Evolutionary conservation across 805 yeast species (phyloP).

Genomic region (Cyberlindnera lachancei): DNA sequence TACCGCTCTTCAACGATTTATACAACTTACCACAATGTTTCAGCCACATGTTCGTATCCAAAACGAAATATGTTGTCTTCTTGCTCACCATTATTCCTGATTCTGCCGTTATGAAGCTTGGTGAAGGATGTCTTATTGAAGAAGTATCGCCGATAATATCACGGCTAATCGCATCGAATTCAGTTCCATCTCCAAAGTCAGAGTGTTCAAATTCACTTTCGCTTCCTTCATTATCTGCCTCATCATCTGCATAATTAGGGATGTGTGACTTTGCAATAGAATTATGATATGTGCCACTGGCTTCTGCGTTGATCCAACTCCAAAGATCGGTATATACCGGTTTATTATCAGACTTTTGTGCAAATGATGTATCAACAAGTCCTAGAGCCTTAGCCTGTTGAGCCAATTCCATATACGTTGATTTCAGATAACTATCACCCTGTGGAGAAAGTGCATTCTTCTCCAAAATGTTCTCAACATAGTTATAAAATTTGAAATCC

Average conservation of each 20-base stretch:
- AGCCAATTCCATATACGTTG: constrained; percentile 8
- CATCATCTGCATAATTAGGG: constrained; percentile 7
- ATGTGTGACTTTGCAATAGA: not conserved
- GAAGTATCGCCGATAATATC: constrained; percentile 2
- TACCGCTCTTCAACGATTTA: constrained; percentile 55
- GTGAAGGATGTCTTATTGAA: constrained; percentile 1
- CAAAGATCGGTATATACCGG: constrained; percentile 3
- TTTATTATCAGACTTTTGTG: constrained; percentile 3
- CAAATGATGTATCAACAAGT: constrained; percentile 9
- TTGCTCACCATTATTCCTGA: constrained; percentile 11
- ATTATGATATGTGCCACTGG: not conserved
- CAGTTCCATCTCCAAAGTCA: constrained; percentile 3
- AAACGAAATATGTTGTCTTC: constrained; percentile 25
- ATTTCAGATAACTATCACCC: constrained; percentile 6
- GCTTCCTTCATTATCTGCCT: constrained; percentile 8
- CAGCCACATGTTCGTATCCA: constrained; percentile 77
- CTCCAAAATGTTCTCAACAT: constrained; percentile 9
- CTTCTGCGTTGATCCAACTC: constrained; percentile 7
- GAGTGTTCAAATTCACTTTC: constrained; percentile 1
- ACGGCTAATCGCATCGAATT: constrained; percentile 5
- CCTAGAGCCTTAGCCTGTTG: constrained; percentile 10
- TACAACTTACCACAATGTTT: constrained; percentile 72
- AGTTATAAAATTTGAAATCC: constrained; percentile 19
- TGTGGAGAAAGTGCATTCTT: constrained; percentile 3
- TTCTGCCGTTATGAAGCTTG: constrained; percentile 8